Conservation (phyloP, 805 yeast species). For the Candida michaelii region DNA sequence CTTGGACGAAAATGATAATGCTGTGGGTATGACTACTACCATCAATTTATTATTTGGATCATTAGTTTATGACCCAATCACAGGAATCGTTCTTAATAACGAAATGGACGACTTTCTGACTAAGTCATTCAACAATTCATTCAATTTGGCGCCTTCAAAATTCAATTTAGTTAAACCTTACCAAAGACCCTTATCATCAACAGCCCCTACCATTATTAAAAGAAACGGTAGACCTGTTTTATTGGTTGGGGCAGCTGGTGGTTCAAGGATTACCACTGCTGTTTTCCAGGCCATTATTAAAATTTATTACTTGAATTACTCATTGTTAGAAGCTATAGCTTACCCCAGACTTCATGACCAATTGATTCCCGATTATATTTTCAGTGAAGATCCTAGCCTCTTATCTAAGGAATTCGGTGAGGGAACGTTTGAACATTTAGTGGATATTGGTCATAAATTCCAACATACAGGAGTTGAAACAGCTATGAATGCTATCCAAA, state of each 20-base stretch:
- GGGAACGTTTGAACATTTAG: conserved; percentile 39
- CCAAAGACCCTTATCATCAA: conserved; percentile 83
- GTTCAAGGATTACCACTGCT: conserved; percentile 80
- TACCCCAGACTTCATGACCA: conserved; percentile 90
- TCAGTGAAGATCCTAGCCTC: conserved; percentile 5
- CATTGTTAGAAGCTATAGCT: conserved; percentile 67
- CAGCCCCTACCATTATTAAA: conserved; percentile 69
- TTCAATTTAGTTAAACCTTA: conserved; percentile 74
- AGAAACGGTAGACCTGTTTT: conserved; percentile 52
- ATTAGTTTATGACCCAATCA: conserved; percentile 70
- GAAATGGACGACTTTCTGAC: conserved; percentile 94
- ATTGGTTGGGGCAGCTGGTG: conserved; percentile 92
- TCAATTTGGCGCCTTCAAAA: conserved; percentile 76
- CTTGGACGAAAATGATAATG: conserved; percentile 70
- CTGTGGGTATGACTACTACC: conserved; percentile 87
- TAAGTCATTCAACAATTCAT: conserved; percentile 69
- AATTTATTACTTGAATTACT: conserved; percentile 54
- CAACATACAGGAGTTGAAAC: conserved; percentile 37
- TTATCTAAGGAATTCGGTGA: conserved; percentile 21
- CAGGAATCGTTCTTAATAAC: conserved; percentile 83
- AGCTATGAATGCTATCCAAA: conserved; percentile 45
- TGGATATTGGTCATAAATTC: conserved; percentile 40
- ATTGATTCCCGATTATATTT: conserved; percentile 40
- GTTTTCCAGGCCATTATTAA: conserved; percentile 79
- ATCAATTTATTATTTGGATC: conserved; percentile 84